Evolutionary conservation across 73 alveolate species (phyloP).

Genomic region (Blepharisma japonicum): DNA sequence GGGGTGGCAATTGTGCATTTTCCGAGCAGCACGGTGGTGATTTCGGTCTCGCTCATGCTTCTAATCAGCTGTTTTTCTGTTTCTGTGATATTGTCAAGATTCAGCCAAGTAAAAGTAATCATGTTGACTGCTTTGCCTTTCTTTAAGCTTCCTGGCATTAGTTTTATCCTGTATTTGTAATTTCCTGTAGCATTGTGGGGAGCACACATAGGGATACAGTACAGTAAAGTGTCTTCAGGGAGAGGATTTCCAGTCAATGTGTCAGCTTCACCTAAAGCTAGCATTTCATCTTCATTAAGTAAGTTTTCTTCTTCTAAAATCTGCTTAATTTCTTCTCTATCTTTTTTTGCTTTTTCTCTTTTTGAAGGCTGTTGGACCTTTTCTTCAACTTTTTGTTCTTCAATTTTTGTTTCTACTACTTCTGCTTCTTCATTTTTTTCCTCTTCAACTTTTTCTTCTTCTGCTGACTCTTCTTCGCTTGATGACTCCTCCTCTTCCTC

Average conservation of each 20-base stretch:
- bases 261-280: slow-evolving; percentile 55
- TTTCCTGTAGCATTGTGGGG: slow-evolving; percentile 58
- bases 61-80: slow-evolving; percentile 21
- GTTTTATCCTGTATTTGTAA: slow-evolving; percentile 62
- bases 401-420: slow-evolving; percentile 40
- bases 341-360: slow-evolving; percentile 36
- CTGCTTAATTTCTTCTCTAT: slow-evolving; percentile 48
- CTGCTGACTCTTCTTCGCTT: slow-evolving; percentile 20
- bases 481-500: slow-evolving; percentile 24
- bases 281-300: slow-evolving; percentile 50
- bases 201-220: slow-evolving; percentile 71
- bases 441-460: slow-evolving; percentile 48
- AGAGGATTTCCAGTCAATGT: slow-evolving; percentile 62
- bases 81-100: background rate
- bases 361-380: background rate
- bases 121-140: slow-evolving; percentile 67
- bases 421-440: slow-evolving; percentile 27
- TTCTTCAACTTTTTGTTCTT: slow-evolving; percentile 25
- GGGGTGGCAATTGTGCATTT: slow-evolving; percentile 2
- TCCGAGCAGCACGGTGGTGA: background rate
- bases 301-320: slow-evolving; percentile 62
- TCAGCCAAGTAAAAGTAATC: slow-evolving; percentile 29
- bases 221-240: slow-evolving; percentile 44
- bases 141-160: slow-evolving; percentile 62
- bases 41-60: slow-evolving; percentile 16